Conservation (phyloP, 2,329 filamentous ascomycete genomes). For the Fusarium floridanum region DNA sequence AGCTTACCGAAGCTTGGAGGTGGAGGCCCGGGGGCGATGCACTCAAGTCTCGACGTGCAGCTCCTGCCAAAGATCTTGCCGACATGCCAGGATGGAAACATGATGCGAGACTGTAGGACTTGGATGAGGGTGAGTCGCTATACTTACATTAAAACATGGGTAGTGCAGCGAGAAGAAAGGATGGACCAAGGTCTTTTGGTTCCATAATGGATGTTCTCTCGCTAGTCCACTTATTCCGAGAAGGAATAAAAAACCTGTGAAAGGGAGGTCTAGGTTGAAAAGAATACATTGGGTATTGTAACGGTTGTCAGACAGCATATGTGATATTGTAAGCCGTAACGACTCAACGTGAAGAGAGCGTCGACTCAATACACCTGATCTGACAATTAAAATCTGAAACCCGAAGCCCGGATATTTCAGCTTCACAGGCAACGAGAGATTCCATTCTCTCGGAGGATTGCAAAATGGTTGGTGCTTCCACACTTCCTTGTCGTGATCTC, state of each 20-base stretch:
- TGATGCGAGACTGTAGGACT: not conserved
- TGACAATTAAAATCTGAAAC: not conserved
- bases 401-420: not conserved
- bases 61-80: slow-evolving; percentile 9
- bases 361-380: not conserved
- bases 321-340: not conserved
- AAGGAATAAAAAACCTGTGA: not conserved
- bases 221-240: not conserved
- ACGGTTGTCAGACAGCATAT: not conserved
- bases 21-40: slow-evolving; percentile 18
- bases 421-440: not conserved
- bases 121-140: not conserved
- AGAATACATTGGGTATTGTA: not conserved
- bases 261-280: not conserved
- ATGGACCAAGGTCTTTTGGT: not conserved
- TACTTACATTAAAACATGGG: not conserved
- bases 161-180: not conserved
- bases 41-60: slow-evolving; percentile 17
- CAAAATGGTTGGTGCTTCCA: not conserved
- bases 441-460: not conserved
- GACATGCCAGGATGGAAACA: slow-evolving; percentile 18
- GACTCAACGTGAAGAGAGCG: not conserved
- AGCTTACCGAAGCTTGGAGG: slow-evolving; percentile 7
- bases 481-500: not conserved
- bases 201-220: not conserved